Base-by-base conservation (phyloP, 768 basidiomycete species). In the Pisolithus sp. region DNA sequence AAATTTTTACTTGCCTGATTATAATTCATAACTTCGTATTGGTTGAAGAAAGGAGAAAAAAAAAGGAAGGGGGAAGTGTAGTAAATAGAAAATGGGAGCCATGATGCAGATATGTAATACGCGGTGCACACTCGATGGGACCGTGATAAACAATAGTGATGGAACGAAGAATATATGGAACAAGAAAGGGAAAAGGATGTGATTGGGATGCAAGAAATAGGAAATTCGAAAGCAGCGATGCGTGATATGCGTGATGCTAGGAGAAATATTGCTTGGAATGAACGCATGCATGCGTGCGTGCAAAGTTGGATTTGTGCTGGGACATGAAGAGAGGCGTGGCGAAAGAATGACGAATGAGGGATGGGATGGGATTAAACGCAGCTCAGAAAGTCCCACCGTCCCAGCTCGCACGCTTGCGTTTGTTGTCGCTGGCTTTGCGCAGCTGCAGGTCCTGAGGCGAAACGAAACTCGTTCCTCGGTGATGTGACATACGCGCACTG, bases 351-450 rank as follows among this genome's bases (percentile, higher is more conserved):
- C 26, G 46, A 49, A 51, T 46, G 52, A 58, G 50, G 47, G 46
- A 48, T 48, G 45, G 37, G 42, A 36, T 9, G 30, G 30, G 21
- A 41, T 44, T 3, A 7, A 21, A 38, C 26, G 17, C 7, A 23
- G 26, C 21, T 57, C 46, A 72, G 34, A 68, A 68, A 18, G 61
- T 62, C 18, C 68, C 69, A 13, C 78, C 79, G 54, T 80, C 78
- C 78, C 78, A 80, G 55, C 79, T 81, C 36, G 76, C 75, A 54
- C 78, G 70, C 68, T 80, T 80, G 53, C 78, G 70, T 63, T 81
- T 80, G 57, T 79, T 76, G 49, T 81, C 79, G 51, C 53, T 75
- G 8, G 66, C 69, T 58, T 71, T 74, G 63, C 72, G 73, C 54
- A 79, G 49, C 49, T 78, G 64, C 48, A 80, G 60, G 54, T 80